Evolutionary conservation across 495 filamentous ascomycete species (phyloP).

Genomic region (Aspergillus leporis): DNA sequence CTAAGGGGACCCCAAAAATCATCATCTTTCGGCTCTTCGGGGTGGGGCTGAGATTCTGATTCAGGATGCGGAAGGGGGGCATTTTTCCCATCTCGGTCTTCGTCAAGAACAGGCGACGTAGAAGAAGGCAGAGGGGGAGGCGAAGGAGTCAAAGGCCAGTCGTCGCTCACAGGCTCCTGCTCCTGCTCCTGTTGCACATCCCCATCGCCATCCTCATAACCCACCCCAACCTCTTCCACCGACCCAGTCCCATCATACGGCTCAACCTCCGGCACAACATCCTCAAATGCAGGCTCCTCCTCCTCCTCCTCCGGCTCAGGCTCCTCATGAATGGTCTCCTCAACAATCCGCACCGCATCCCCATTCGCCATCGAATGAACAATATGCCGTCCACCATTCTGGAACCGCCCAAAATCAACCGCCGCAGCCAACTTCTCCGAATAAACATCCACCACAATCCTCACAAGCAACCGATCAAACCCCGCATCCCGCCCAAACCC

Average conservation of each 20-base stretch:
- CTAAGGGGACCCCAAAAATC: not conserved
- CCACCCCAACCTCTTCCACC: not conserved
- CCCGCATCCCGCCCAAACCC: constrained; percentile 5
- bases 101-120: not conserved
- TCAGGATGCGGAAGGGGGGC: not conserved
- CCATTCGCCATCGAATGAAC: not conserved
- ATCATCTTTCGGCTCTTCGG: not conserved
- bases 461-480: constrained; percentile 10
- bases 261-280: not conserved
- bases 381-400: not conserved
- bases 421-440: not conserved
- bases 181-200: not conserved
- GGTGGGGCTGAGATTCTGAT: not conserved
- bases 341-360: not conserved
- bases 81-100: not conserved
- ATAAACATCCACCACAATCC: constrained; percentile 3
- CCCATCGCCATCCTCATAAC: not conserved
- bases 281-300: not conserved
- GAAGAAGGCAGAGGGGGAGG: not conserved
- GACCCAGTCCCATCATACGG: not conserved
- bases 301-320: not conserved
- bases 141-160: not conserved
- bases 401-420: not conserved
- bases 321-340: not conserved
- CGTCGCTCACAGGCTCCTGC: not conserved